These are phyloP conservation scores for Cytospora schulzeri DNA, from an alignment of 2,329 filamentous ascomycete species.

Conservation along the genomic window DNA sequence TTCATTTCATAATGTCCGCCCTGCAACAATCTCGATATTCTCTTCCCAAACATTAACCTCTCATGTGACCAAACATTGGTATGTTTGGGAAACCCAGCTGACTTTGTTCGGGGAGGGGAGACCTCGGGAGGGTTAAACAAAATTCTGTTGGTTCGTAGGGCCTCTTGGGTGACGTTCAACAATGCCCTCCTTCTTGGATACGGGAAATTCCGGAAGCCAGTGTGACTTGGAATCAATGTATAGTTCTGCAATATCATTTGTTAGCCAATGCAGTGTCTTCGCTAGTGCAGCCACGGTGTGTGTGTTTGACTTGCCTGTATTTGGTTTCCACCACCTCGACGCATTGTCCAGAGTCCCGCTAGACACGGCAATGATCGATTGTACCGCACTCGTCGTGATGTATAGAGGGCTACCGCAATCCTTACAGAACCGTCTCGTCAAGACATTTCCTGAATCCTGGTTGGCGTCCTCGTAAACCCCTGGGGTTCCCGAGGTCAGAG, in stretches of 20 bases:
- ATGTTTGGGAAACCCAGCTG: too few relatives aligned
- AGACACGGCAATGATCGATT: conserved; percentile 1
- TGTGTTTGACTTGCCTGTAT: conserved; percentile 1
- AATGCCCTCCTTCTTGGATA: conserved; percentile 12
- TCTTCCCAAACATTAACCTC: too few relatives aligned
- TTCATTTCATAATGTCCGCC: too few relatives aligned
- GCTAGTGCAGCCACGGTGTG: neutral
- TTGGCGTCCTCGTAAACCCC: conserved; percentile 5
- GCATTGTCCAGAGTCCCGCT: conserved; percentile 20
- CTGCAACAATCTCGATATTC: too few relatives aligned
- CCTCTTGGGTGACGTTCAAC: conserved; percentile 13
- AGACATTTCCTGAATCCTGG: conserved; percentile 7
- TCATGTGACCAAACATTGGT: too few relatives aligned
- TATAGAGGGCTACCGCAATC: conserved; percentile 19
- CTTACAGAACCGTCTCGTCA: conserved; percentile 11
- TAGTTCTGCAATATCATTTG: neutral
- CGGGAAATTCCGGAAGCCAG: conserved; percentile 18
- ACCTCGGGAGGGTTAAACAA: neutral
- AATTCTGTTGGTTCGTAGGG: conserved; percentile 5
- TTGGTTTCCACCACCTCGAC: conserved; percentile 17
- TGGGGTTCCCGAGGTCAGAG: conserved; percentile 7
- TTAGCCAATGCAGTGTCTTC: neutral
- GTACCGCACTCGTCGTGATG: conserved; percentile 17
- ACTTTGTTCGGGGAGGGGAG: too few relatives aligned
- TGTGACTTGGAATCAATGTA: conserved; percentile 23